These are phyloP conservation scores for Imleria badia DNA, from an alignment of 768 basidiomycete species.

Conservation along the genomic window DNA sequence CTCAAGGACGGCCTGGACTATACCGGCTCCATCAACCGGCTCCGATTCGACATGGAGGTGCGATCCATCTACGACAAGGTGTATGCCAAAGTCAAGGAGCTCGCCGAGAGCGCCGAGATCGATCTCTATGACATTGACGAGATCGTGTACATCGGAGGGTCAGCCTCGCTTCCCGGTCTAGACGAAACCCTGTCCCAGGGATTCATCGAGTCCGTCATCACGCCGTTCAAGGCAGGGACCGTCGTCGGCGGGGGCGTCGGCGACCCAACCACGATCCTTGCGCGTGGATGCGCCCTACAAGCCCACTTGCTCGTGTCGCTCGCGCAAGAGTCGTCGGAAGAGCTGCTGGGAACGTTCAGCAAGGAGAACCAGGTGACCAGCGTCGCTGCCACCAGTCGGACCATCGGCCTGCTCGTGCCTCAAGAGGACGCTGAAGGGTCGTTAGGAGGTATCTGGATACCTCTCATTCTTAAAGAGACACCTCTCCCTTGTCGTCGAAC, in stretches of 20 bases:
- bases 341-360: slow-evolving; percentile 51
- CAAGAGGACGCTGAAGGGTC: slow-evolving; percentile 36
- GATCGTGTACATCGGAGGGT: slow-evolving; percentile 78
- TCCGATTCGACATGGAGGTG: slow-evolving; percentile 61
- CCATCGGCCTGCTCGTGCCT: slow-evolving; percentile 69
- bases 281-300: slow-evolving; percentile 75
- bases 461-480: slow-evolving; percentile 68
- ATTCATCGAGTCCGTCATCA: slow-evolving; percentile 60
- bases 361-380: slow-evolving; percentile 40
- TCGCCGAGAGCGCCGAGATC: slow-evolving; percentile 51
- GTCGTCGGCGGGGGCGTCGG: slow-evolving; percentile 71
- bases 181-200: slow-evolving; percentile 56
- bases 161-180: slow-evolving; percentile 71
- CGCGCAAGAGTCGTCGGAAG: slow-evolving; percentile 47
- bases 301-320: slow-evolving; percentile 59
- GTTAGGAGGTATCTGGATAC: slow-evolving; percentile 65
- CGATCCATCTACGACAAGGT: slow-evolving; percentile 60
- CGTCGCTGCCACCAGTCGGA: slow-evolving; percentile 57
- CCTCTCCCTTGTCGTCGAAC: slow-evolving; percentile 65
- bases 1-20: slow-evolving; percentile 93
- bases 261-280: slow-evolving; percentile 76
- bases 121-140: slow-evolving; percentile 74
- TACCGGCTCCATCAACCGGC: slow-evolving; percentile 63
- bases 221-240: slow-evolving; percentile 64
- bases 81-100: slow-evolving; percentile 46